Conservation (phyloP, 345 rosid genomes). For the Microcos paniculata region DNA sequence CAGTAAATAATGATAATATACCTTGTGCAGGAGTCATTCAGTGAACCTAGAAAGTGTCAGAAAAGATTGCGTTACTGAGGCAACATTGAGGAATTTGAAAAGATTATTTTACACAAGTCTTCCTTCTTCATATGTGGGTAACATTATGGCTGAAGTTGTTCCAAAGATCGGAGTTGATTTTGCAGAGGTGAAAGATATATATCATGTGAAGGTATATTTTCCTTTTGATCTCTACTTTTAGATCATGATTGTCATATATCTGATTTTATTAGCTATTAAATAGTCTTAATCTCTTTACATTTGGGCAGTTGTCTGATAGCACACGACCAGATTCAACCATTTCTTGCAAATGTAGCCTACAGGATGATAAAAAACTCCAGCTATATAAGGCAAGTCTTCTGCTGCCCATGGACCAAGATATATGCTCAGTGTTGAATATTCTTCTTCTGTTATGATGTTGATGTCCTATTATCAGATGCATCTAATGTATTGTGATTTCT, state of each 20-base stretch:
- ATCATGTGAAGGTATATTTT: slow-evolving; percentile 50
- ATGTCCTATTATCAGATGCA: background rate
- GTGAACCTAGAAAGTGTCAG: slow-evolving; percentile 16
- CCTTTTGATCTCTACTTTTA: background rate
- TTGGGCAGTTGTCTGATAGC: slow-evolving; percentile 44
- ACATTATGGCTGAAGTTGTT: slow-evolving; percentile 31
- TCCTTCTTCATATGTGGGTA: slow-evolving; percentile 41
- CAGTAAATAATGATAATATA: background rate
- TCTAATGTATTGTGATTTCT: background rate
- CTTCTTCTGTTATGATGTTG: background rate
- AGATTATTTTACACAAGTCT: slow-evolving; percentile 39
- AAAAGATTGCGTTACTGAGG: slow-evolving; percentile 29
- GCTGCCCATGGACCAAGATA: background rate
- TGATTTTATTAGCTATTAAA: slow-evolving; percentile 8
- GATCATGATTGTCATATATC: background rate
- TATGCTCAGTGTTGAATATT: background rate
- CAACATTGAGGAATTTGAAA: slow-evolving; percentile 21
- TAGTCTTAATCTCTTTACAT: background rate
- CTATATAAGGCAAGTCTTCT: slow-evolving; percentile 55
- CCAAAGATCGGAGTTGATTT: slow-evolving; percentile 37
- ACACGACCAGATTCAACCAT: slow-evolving; percentile 30
- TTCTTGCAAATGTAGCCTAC: slow-evolving; percentile 50
- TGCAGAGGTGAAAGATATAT: slow-evolving; percentile 44
- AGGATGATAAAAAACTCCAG: slow-evolving; percentile 44
- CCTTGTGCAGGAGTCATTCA: slow-evolving; percentile 31